Evolutionary conservation across 164 flowering plant species (phyloP).

Genomic region (Chimonanthus praecox): DNA sequence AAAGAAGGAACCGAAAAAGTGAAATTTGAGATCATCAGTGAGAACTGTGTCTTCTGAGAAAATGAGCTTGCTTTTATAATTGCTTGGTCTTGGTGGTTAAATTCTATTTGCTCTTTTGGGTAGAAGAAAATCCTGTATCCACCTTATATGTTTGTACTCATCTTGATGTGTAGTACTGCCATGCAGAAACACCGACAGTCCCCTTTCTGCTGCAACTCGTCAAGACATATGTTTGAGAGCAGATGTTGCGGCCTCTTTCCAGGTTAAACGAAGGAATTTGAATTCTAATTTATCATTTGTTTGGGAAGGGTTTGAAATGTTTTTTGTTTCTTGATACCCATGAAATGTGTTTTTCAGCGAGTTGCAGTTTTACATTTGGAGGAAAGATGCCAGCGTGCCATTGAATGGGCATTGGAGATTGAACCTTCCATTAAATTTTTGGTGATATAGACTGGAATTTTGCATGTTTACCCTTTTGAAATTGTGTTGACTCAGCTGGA

Average conservation of each 20-base stretch:
- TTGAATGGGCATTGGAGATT: slow-evolving; percentile 80
- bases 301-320: neutral
- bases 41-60: neutral
- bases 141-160: slow-evolving; percentile 2
- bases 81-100: neutral
- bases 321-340: neutral
- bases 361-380: slow-evolving; percentile 93
- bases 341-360: slow-evolving; percentile 43
- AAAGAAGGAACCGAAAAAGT: no score
- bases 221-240: slow-evolving; percentile 75
- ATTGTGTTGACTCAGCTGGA: neutral
- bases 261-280: slow-evolving; percentile 30
- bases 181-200: slow-evolving; percentile 55
- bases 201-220: slow-evolving; percentile 49
- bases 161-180: slow-evolving; percentile 7
- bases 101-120: slow-evolving; percentile 1
- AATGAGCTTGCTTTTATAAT: neutral
- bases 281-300: neutral
- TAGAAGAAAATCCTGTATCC: neutral
- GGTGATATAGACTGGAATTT: slow-evolving; percentile 30
- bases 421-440: slow-evolving; percentile 74
- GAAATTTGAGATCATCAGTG: no score
- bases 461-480: neutral
- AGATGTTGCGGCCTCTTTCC: slow-evolving; percentile 95
- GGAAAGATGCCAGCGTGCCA: slow-evolving; percentile 91